Evolutionary conservation across 164 flowering plant genomes (phyloP), one percentile per base, ranked within the genome.

Genomic region (Pachysandra terminalis): DNA sequence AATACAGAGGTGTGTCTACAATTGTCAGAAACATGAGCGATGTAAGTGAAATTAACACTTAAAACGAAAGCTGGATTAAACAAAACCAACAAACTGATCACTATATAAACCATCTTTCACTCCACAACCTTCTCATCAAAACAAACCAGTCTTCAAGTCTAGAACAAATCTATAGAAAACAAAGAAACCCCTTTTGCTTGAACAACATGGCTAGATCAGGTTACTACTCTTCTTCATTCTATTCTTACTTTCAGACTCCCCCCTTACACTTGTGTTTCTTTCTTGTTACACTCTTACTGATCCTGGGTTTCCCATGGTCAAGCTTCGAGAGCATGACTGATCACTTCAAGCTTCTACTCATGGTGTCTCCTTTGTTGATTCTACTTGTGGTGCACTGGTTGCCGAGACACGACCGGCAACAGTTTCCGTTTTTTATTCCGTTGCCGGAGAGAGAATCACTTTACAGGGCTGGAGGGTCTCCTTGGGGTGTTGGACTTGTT

Each of bases 401-500:
- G 3, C 87, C 96, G 0, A 62, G 75, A 17, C 76, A 74, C 13
- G 83, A 81, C 16, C 70, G 69, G 51, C 35, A 56, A 28, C 45
- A 73, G 12, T 66, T 80, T 19, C 74, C 87, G 0, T 81, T 85
- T 61, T n/a, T 78, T 3, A 32, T 83, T 2, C 81, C 87, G 3
- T 66, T 84, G 56, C 93, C 90, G 19, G 89, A 90, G 75, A 77
- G 64, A 67, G 95, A 94, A 0, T 82, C 96, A 13, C 65, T 91
- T 51, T 93, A 89, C 53, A 69, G 91, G 25, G 96, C 93, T 12
- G 97, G 97, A 48, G 91, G 95, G 15, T 76, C 95, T 16, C 97
- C 97, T 10, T 91, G 98, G 97, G 98, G 97, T 0, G 97, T 91
- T 15, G 97, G 79, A 0, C 41, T 77, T 24, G 55, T 94, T 51